Conservation (phyloP, 2,329 filamentous ascomycete species). For the Cercospora berteroae region DNA sequence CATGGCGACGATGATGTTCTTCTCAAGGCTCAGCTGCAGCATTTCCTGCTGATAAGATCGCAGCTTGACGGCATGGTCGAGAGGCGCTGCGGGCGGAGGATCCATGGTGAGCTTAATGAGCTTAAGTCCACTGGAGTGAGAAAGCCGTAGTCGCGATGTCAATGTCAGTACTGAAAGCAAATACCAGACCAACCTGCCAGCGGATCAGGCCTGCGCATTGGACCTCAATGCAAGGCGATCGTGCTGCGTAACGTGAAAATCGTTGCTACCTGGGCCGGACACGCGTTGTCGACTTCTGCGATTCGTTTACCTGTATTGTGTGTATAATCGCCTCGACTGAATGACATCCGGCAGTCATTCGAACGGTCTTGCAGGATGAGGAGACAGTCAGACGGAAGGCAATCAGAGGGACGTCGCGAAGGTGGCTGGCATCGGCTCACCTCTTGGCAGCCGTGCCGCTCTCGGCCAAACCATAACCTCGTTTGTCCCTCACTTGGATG, state of each 20-base stretch:
- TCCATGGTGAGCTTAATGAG: background rate
- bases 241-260: background rate
- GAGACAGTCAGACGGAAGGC: background rate
- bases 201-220: background rate
- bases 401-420: background rate
- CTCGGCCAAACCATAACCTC: background rate
- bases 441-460: background rate
- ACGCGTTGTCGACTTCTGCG: background rate
- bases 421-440: background rate
- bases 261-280: background rate
- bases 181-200: background rate
- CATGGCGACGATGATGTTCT: conserved; percentile 51
- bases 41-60: conserved; percentile 52
- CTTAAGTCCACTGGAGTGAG: background rate
- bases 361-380: background rate
- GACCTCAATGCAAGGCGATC: background rate
- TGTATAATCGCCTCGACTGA: background rate
- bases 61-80: conserved; percentile 23
- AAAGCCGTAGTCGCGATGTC: background rate
- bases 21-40: conserved; percentile 45
- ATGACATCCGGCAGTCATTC: background rate
- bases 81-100: background rate
- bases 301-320: background rate
- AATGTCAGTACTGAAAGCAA: background rate
- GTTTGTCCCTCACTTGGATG: background rate